A percentile compares a stretch with the other conserved stretches of the same genome.
Evolutionary conservation across 1,284 basidiomycete species (phyloP).

Genomic region (Fomitiporia mediterranea): DNA sequence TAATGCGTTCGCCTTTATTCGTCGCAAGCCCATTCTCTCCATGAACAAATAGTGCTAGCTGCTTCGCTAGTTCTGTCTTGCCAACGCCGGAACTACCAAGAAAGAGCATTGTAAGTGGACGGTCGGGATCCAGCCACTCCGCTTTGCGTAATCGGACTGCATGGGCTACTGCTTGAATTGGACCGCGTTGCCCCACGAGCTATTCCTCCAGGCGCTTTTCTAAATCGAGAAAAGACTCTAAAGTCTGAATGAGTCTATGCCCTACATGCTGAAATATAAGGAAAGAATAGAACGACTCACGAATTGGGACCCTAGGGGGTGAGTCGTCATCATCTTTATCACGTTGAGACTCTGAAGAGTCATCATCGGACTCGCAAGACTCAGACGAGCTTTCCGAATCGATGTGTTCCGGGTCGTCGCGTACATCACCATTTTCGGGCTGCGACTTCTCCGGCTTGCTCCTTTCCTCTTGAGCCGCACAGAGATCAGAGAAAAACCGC

Average conservation of each 20-base stretch:
- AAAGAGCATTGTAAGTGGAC: constrained; percentile 17
- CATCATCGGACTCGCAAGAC: neutral
- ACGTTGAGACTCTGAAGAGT: neutral
- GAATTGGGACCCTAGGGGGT: neutral
- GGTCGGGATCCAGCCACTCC: constrained; percentile 15
- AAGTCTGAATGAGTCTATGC: neutral
- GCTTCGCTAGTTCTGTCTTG: constrained; percentile 17
- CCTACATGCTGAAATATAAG: neutral
- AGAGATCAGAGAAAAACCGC: neutral
- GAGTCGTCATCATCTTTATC: neutral
- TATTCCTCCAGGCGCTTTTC: constrained; percentile 2
- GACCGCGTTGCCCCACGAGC: constrained; percentile 16
- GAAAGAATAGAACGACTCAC: neutral
- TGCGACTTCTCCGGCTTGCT: neutral
- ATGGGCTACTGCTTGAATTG: constrained; percentile 8
- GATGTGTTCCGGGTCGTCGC: neutral
- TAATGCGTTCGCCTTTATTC: neutral
- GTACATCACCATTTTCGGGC: neutral
- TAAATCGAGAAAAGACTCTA: neutral
- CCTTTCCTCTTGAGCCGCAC: constrained; percentile 11
- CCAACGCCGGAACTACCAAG: constrained; percentile 18
- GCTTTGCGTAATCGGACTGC: constrained; percentile 13
- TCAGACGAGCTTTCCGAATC: neutral
- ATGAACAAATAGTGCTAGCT: constrained; percentile 10
- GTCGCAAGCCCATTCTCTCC: constrained; percentile 1